Base-by-base conservation (phyloP, 768 basidiomycete genomes). In the Podaxis mareebaensis region DNA sequence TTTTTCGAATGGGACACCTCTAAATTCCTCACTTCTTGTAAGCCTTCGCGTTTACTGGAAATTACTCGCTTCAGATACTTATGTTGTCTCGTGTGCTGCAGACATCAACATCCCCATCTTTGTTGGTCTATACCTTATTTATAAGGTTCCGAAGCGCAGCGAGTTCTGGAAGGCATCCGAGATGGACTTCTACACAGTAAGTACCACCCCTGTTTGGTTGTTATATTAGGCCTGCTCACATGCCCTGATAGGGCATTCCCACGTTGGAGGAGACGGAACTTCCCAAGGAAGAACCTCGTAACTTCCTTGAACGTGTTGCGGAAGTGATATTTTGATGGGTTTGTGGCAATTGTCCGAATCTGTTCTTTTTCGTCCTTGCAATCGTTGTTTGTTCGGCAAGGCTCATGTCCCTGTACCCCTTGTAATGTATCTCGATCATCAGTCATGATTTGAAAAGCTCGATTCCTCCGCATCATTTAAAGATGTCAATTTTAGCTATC, bases 161-260 rank as follows among this genome's bases (percentile, higher is more conserved):
- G 73, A 68, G 55, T 67, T 81, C 48, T 88, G 87, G 87, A 82
- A 79, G 63, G 78, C 84, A 2, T 61, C 78, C 24, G 85, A 91
- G 67, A 88, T 90, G 83, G 90, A 91, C 72, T 88, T 91, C 64
- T 82, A 85, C 63, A 88, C 89, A 39, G 87, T 86, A 62, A 58
- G 83, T 72, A 20, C 26, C 58, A 13, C 48, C 54, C 46, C 24
- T 36, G 20, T 15, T 44, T 17, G 8, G 22, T 4, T 20, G 12
- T 39, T 15, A 13, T 7, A 3, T n/a, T 58, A 13, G 51, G 10
- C 3, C 60, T 13, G 8, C 8, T 15, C 20, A 22, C 56, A 39
- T n/a, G 10, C 30, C 7, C 39, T 39, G 3, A 51, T 65, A 88
- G 85, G 84, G 88, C 59, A 87, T 91, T 61, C 90, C 90, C 2